Evolutionary conservation across 331 rosid species (phyloP).

Genomic region (Ulmus americana): DNA sequence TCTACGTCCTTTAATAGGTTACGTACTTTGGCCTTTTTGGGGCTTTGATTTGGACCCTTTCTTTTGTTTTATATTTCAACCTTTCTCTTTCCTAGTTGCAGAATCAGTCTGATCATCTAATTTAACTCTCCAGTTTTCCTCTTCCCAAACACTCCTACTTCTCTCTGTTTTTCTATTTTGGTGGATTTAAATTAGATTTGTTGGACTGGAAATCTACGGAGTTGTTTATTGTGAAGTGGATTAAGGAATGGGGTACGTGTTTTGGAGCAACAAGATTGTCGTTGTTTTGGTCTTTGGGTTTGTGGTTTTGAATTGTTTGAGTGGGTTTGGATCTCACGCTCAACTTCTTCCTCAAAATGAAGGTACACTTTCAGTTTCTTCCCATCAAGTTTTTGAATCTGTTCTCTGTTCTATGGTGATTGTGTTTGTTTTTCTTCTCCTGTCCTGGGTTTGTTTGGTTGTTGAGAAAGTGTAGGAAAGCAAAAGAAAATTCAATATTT

Average conservation of each 20-base stretch:
- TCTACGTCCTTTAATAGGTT: not conserved
- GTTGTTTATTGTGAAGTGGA: not conserved
- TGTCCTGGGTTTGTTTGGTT: not conserved
- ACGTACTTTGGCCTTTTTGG: not conserved
- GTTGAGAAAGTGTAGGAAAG: not conserved
- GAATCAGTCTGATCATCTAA: no score
- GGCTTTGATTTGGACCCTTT: not conserved
- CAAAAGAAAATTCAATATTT: not conserved
- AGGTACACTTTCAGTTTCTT: conserved; percentile 38
- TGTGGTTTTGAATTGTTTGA: conserved; percentile 33
- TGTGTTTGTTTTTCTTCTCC: not conserved
- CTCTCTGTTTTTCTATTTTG: not conserved
- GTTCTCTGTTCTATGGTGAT: not conserved
- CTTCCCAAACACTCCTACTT: not conserved
- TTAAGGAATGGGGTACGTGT: conserved; percentile 27
- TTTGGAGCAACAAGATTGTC: conserved; percentile 24
- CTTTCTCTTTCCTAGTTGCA: not conserved
- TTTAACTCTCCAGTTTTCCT: not conserved
- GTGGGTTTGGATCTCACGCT: conserved; percentile 45
- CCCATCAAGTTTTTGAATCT: not conserved
- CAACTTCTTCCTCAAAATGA: conserved; percentile 59
- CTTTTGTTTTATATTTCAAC: not conserved
- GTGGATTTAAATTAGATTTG: not conserved
- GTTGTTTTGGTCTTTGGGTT: conserved; percentile 26
- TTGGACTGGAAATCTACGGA: not conserved